phyloP scores from a whole-genome alignment of 805 yeast genomes.

The Nakazawaea peltata region DNA sequence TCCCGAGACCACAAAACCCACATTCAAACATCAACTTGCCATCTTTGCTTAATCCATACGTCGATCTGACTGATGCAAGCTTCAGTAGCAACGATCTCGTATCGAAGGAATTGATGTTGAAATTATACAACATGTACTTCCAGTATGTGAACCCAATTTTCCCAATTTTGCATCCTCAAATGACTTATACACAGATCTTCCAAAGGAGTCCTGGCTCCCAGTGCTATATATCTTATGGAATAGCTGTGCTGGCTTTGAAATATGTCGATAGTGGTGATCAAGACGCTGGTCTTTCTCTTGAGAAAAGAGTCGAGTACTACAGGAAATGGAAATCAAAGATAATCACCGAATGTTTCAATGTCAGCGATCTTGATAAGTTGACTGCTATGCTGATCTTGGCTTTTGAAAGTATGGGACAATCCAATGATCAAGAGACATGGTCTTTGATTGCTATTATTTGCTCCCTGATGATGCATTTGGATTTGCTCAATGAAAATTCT shows the following conservation, averaged over 20 bases:
- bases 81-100: constrained; percentile 1
- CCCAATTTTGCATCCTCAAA: constrained; percentile 13
- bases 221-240: constrained; percentile 10
- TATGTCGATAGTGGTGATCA: constrained; percentile 9
- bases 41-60: constrained; percentile 2
- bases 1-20: too few relatives aligned
- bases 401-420: constrained; percentile 16
- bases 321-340: constrained; percentile 13
- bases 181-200: constrained; percentile 6
- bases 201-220: not conserved
- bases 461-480: constrained; percentile 17
- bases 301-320: constrained; percentile 6
- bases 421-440: constrained; percentile 19
- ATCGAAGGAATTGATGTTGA: constrained; percentile 1
- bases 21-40: too few relatives aligned
- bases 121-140: constrained; percentile 3
- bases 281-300: not conserved
- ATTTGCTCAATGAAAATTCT: constrained; percentile 11
- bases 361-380: constrained; percentile 16
- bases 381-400: constrained; percentile 18
- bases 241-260: constrained; percentile 14
- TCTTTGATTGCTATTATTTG: constrained; percentile 14
- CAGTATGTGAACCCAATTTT: constrained; percentile 10
- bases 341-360: constrained; percentile 14
- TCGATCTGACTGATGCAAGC: not conserved